Percentiles rank a stretch among this genome's conserved stretches.
phyloP scores from a whole-genome alignment of 805 yeast genomes.

The Myxozyma vanderwaltii region DNA sequence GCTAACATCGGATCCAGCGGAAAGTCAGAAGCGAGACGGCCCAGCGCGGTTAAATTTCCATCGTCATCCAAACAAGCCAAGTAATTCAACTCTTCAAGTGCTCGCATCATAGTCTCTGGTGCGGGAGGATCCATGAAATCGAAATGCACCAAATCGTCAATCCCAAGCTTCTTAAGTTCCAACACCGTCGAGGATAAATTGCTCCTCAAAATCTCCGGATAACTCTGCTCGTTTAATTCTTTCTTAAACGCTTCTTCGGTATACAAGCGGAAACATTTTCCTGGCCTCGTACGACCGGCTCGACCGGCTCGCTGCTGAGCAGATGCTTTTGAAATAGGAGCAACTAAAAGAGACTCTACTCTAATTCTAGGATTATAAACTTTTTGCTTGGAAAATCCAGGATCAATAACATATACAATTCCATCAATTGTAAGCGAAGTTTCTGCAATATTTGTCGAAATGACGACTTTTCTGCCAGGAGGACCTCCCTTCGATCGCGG shows the following conservation, averaged over 20 bases:
- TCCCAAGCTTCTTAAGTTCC: slow-evolving; percentile 89
- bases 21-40: slow-evolving; percentile 86
- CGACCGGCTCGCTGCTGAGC: slow-evolving; percentile 99
- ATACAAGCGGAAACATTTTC: slow-evolving; percentile 93
- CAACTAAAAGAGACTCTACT: slow-evolving; percentile 89
- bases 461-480: slow-evolving; percentile 93
- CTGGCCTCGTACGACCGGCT: slow-evolving; percentile 99
- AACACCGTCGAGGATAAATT: slow-evolving; percentile 89
- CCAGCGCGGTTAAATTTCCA: slow-evolving; percentile 85
- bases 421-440: slow-evolving; percentile 98
- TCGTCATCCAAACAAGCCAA: slow-evolving; percentile 87
- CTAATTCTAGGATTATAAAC: slow-evolving; percentile 95
- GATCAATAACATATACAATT: slow-evolving; percentile 94
- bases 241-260: slow-evolving; percentile 96
- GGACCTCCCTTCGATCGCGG: slow-evolving; percentile 72
- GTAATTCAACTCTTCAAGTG: slow-evolving; percentile 90
- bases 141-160: slow-evolving; percentile 94
- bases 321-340: slow-evolving; percentile 95
- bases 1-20: slow-evolving; percentile 96
- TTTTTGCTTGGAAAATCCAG: slow-evolving; percentile 95
- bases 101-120: slow-evolving; percentile 99
- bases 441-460: slow-evolving; percentile 95
- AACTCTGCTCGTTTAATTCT: slow-evolving; percentile 91
- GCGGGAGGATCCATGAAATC: slow-evolving; percentile 99
- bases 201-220: slow-evolving; percentile 91